Base-by-base conservation (phyloP, 805 yeast genomes). In the Metschnikowia lochheadii region DNA sequence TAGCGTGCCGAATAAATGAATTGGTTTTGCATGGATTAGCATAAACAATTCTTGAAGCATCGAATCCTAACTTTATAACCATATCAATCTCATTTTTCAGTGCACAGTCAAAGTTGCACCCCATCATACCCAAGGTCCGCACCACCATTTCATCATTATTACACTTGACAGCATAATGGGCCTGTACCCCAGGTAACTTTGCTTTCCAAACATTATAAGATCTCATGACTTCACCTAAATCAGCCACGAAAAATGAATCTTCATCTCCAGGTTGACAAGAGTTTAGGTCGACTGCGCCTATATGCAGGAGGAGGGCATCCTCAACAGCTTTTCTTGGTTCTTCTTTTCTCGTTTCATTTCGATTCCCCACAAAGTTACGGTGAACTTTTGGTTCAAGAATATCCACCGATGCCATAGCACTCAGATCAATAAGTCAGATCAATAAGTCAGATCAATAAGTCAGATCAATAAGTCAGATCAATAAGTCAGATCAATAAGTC, bases 151-250 rank as follows among this genome's bases (percentile, higher is more conserved):
- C 59, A 63, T 89, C 84, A 36, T 90, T 86, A 73, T 92, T 92
- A 72, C 98, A 92, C 70, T 92, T 92, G 58, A 92, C 94, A 17
- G 99, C 99, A 68, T 91, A 92, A 63, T 79, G 85, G n/a, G 97
- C 96, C 50, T 80, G 78, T 35, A 92, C 84, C 40, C 83, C 73
- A 18, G 97, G 96, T 61, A 92, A 74, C 37, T 73, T 65, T 20
- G 57, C 46, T 29, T 65, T 63, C 97, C 98, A 92, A 38, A 80
- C 71, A n/a, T 67, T 55, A 53, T 76, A 77, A 49, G 89, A 76
- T 51, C 84, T 76, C 52, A 73, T 73, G 34, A 94, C 78, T 60
- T 85, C 84, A 29, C 87, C 89, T 53, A 89, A 68, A 68, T 92
- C 96, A 58, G 94, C 87, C 40, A 92, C 88, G 61, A 85, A 92